phyloP scores from a whole-genome alignment of 1,284 basidiomycete genomes.

The Marasmius sp. region DNA sequence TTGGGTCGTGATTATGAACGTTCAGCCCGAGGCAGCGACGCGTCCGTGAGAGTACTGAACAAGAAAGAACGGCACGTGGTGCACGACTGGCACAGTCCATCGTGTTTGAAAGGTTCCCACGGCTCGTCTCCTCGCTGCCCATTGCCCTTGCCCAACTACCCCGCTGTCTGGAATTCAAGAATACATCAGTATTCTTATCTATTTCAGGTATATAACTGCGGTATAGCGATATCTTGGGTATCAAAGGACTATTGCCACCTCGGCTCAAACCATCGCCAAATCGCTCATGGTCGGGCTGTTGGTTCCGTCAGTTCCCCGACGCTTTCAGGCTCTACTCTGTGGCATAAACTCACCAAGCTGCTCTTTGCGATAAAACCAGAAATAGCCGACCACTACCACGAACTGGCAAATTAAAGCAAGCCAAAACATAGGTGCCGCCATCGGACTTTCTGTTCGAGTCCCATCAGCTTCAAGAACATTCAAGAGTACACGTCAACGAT shows the following conservation, averaged over 20 bases:
- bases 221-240: background rate
- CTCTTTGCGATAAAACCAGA: conserved; percentile 92
- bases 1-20: no score
- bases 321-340: conserved; percentile 4
- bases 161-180: no score
- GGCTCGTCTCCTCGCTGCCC: no score
- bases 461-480: background rate
- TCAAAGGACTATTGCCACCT: background rate
- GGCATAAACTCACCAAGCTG: conserved; percentile 62
- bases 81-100: no score
- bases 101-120: no score
- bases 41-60: no score
- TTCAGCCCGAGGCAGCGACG: no score
- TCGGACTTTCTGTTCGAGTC: conserved; percentile 55
- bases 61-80: no score
- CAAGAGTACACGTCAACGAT: conserved; percentile 10
- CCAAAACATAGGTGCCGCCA: conserved; percentile 86
- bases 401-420: conserved; percentile 78
- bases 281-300: conserved; percentile 32
- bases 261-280: background rate
- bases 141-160: no score
- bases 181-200: no score
- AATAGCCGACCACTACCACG: conserved; percentile 87
- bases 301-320: conserved; percentile 22
- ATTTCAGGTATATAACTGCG: background rate